Percentiles rank a stretch among this genome's conserved stretches.
These are phyloP conservation scores for Puccinia novopanici DNA, from an alignment of 1,284 basidiomycete species.

Conservation along the genomic window DNA sequence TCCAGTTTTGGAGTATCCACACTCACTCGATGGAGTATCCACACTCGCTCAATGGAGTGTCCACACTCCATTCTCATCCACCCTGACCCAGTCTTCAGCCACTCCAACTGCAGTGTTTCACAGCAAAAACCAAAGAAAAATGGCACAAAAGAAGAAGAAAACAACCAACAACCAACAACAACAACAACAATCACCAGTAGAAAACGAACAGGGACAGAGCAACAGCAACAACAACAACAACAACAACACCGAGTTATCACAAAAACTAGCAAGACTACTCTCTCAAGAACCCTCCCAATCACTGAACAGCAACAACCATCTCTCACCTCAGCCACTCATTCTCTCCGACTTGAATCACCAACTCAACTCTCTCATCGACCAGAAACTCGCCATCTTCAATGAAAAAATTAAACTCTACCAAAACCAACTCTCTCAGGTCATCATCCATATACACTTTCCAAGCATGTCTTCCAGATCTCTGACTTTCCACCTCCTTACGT, in stretches of 20 bases:
- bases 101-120: neutral
- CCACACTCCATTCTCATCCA: too few relatives aligned
- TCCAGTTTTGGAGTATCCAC: too few relatives aligned
- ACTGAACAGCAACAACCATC: neutral
- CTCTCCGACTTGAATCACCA: neutral
- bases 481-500: too few relatives aligned
- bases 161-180: too few relatives aligned
- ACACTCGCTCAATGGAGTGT: too few relatives aligned
- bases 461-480: neutral
- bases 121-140: neutral
- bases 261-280: constrained; percentile 16
- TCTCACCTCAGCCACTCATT: neutral
- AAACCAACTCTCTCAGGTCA: constrained; percentile 1
- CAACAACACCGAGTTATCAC: neutral
- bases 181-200: too few relatives aligned
- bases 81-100: too few relatives aligned
- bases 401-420: constrained; percentile 36
- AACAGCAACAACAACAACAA: neutral
- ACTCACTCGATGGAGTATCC: too few relatives aligned
- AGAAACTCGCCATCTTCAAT: constrained; percentile 20
- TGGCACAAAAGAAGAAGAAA: neutral
- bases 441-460: neutral
- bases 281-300: constrained; percentile 31
- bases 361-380: constrained; percentile 8
- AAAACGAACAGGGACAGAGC: too few relatives aligned